Percentiles rank a stretch among this genome's conserved stretches.
Conservation (phyloP, 768 basidiomycete species). For the Russula sp. region DNA sequence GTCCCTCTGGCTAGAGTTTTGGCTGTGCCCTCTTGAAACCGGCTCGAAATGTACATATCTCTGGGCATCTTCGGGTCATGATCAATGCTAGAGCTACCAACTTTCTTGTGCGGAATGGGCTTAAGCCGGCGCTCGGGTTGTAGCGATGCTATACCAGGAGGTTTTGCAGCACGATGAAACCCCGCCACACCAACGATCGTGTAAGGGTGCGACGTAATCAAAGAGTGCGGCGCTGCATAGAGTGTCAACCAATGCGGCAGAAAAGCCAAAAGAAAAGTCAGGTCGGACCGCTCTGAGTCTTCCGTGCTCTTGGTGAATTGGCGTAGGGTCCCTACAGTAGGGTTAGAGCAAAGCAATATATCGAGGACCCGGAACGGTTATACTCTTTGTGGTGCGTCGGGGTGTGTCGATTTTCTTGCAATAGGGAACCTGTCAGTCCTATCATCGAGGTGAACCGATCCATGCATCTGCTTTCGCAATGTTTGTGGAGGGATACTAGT, state of each 20-base stretch:
- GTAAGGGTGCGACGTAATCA: conserved; percentile 14
- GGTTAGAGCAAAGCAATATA: background rate
- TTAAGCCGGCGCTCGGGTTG: conserved; percentile 7
- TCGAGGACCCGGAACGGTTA: background rate
- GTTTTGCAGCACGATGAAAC: conserved; percentile 12
- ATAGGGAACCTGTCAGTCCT: background rate
- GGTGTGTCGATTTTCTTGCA: background rate
- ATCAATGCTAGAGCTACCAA: background rate
- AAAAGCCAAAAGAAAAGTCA: background rate
- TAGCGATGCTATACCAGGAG: background rate
- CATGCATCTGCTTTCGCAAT: conserved; percentile 6
- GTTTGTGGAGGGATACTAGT: background rate
- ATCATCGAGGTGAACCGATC: background rate
- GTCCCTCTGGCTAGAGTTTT: background rate
- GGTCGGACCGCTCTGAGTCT: background rate
- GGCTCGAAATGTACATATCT: background rate
- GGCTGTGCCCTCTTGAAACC: background rate
- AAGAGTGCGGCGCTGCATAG: background rate
- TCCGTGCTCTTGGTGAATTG: background rate
- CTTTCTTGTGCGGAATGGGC: conserved; percentile 12
- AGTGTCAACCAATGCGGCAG: background rate
- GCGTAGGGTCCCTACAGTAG: background rate
- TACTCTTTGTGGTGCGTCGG: background rate
- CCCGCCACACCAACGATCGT: conserved; percentile 13
- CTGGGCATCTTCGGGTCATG: background rate